Evolutionary conservation across 345 rosid genomes (phyloP).

Genomic region (Linum trigynum): DNA sequence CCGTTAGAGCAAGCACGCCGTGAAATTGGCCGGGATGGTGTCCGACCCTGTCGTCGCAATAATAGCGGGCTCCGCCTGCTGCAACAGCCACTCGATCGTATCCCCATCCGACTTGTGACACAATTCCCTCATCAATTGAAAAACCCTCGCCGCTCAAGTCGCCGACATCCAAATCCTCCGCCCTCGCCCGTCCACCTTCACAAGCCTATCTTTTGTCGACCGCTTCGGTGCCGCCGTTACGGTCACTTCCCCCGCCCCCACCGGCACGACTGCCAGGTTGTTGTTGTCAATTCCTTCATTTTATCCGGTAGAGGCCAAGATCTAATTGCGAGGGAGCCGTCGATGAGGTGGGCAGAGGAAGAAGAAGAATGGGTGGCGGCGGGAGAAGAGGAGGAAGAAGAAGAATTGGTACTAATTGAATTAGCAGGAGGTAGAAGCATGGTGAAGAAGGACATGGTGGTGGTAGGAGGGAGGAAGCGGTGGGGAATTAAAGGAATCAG

Average conservation of each 20-base stretch:
- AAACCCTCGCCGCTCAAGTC: constrained; percentile 73
- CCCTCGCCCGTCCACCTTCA: constrained; percentile 71
- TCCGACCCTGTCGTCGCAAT: constrained; percentile 73
- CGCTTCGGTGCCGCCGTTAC: constrained; percentile 38
- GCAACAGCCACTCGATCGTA: constrained; percentile 67
- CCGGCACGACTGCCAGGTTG: neutral
- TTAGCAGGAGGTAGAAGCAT: constrained; percentile 17
- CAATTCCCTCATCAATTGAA: constrained; percentile 63
- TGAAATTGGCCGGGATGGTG: constrained; percentile 67
- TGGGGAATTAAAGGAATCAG: too few species aligned
- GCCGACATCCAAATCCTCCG: constrained; percentile 80
- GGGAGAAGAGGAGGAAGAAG: too few species aligned
- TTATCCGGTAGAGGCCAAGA: constrained; percentile 33
- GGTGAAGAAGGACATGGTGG: constrained; percentile 10
- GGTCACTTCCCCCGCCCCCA: constrained; percentile 10
- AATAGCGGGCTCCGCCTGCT: constrained; percentile 67
- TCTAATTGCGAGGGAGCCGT: constrained; percentile 64
- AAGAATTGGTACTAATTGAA: constrained; percentile 17
- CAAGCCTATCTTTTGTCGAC: constrained; percentile 50
- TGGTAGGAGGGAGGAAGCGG: neutral
- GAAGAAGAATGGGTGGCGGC: too few species aligned
- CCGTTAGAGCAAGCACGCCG: constrained; percentile 44
- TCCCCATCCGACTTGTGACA: constrained; percentile 74
- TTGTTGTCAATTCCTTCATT: constrained; percentile 11
- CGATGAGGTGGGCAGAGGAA: constrained; percentile 23